Conservation (phyloP, 305 asterid genomes). For the Fraxinus angustifolia region DNA sequence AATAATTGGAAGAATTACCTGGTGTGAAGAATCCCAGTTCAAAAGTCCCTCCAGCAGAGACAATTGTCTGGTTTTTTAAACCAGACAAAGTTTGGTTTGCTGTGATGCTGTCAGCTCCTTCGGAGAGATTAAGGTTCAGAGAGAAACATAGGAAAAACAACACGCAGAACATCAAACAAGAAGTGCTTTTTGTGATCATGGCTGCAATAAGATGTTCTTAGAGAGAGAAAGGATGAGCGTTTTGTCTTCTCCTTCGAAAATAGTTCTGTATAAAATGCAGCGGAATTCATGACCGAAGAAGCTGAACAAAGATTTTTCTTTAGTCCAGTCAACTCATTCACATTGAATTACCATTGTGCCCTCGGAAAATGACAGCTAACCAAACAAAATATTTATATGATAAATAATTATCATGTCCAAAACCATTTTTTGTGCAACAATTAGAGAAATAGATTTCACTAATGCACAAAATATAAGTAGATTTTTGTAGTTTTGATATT, state of each 20-base stretch:
- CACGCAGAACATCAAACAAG: not conserved
- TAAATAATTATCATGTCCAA: too few species aligned
- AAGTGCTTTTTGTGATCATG: constrained; percentile 18
- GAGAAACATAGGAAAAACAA: constrained; percentile 25
- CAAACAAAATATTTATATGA: too few species aligned
- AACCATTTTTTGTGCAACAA: too few species aligned
- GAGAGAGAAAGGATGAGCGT: not conserved
- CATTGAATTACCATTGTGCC: not conserved
- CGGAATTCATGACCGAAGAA: not conserved
- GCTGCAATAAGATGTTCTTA: constrained; percentile 5
- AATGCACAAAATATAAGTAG: too few species aligned
- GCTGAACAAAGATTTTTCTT: not conserved
- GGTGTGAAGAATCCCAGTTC: constrained; percentile 40
- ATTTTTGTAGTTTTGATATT: too few species aligned
- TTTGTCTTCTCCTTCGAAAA: not conserved
- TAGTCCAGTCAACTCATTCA: not conserved
- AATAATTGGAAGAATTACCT: constrained; percentile 42
- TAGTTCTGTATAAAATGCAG: not conserved
- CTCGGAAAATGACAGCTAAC: not conserved
- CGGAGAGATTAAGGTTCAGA: constrained; percentile 13
- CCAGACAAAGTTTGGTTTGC: constrained; percentile 32
- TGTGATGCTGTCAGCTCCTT: constrained; percentile 36
- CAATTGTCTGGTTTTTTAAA: constrained; percentile 26
- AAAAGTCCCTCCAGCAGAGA: constrained; percentile 37
- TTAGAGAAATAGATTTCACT: not conserved